Evolutionary conservation across 2,329 filamentous ascomycete genomes (phyloP).

Genomic region (Cucurbitaria berberidis): DNA sequence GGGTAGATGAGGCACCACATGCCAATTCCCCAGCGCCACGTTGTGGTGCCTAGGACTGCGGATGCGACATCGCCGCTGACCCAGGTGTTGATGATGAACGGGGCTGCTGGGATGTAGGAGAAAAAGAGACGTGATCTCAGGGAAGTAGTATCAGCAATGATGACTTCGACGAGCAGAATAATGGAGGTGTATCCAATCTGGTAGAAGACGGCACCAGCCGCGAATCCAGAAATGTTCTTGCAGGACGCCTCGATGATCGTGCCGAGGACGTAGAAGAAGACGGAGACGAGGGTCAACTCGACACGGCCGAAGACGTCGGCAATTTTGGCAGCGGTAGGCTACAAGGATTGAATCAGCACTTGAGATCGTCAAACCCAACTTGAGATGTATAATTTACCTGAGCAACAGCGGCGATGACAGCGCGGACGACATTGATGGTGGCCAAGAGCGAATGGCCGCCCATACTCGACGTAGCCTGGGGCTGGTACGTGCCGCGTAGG

Average conservation of each 20-base stretch:
- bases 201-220: constrained; percentile 1
- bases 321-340: neutral
- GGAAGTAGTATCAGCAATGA: constrained; percentile 69
- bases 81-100: constrained; percentile 63
- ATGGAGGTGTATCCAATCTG: constrained; percentile 64
- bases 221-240: neutral
- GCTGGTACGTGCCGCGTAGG: constrained; percentile 56
- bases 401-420: constrained; percentile 65
- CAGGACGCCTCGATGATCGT: constrained; percentile 63
- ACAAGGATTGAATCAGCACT: neutral
- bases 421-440: constrained; percentile 64
- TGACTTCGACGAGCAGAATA: constrained; percentile 67
- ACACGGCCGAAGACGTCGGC: constrained; percentile 66
- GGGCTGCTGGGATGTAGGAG: constrained; percentile 58
- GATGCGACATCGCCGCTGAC: constrained; percentile 64
- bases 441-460: constrained; percentile 58
- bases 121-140: constrained; percentile 68
- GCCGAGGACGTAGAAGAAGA: constrained; percentile 61
- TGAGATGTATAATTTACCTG: too few relatives aligned
- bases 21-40: constrained; percentile 66
- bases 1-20: constrained; percentile 68
- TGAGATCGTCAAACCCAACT: too few relatives aligned
- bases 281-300: constrained; percentile 62
- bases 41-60: constrained; percentile 57
- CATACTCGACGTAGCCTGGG: constrained; percentile 61